Base-by-base conservation (phyloP, 495 filamentous ascomycete species). In the Aspergillus leporis region DNA sequence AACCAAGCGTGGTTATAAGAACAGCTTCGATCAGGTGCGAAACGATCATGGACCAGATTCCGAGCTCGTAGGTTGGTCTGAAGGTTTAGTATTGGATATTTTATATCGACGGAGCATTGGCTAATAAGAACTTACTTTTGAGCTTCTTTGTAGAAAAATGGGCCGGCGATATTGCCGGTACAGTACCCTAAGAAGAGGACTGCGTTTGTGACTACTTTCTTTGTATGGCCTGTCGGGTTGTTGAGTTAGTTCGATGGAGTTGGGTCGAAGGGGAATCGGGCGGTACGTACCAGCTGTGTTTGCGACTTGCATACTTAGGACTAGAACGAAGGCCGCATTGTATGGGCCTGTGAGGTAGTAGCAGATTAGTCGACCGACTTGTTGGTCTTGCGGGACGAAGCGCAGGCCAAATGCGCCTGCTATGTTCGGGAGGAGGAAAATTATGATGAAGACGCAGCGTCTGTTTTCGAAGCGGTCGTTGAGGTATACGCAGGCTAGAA, bases 11-110 rank as follows among this genome's bases (percentile, higher is more conserved):
- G 5, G 70, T 62, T 28, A 85, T 78, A 1, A 84, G 63, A 18
- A 74, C 64, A 21, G 76, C 80, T 65, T 85, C 81, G 38, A 81
- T 73, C 19, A 85, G 65, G 60, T 87, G 83, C 12, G 79, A 81
- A 7, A 86, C 81, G 53, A 89, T 84, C 76, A 87, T 85, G 1
- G 79, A 82, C 74, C 83, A 85, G 49, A 88, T 85, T 5, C 83
- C 85, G 18, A 86, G 79, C 2, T 67, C 58, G 56, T 87, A 87
- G 4, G 71, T 72, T 19, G 83, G 84, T 19, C 76, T 3, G 19
- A 25, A 5, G 25, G 41, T 23, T 53, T 46, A 43, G 51, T 12
- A 23, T 31, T 28, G 18, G 34, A 30, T 9, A 28, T 36, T 14
- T 30, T 25, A 52, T 49, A 4, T 40, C 28, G 19, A 22, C 0